Percentiles rank a stretch among this genome's conserved stretches.
Conservation (phyloP, 2,329 filamentous ascomycete genomes). For the Periglandula ipomoeae region DNA sequence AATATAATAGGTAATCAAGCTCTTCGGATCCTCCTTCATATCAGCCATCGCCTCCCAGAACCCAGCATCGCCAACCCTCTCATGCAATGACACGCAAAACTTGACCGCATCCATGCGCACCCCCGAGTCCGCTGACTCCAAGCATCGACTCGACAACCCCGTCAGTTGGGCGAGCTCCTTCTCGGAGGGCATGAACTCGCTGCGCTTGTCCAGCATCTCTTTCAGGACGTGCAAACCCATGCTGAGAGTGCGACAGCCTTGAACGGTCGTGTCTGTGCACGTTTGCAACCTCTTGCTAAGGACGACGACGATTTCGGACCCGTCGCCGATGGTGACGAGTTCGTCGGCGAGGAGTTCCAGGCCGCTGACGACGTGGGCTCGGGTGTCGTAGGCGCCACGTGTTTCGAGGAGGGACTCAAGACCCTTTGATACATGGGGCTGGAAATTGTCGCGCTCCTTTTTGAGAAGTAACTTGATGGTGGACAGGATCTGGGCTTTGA, state of each 20-base stretch:
- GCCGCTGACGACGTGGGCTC: slow-evolving; percentile 63
- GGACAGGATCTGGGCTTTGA: slow-evolving; percentile 65
- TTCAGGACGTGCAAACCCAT: slow-evolving; percentile 57
- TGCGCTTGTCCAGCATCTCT: slow-evolving; percentile 44
- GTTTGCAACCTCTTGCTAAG: slow-evolving; percentile 38
- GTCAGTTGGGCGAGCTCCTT: slow-evolving; percentile 43
- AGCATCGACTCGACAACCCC: slow-evolving; percentile 42
- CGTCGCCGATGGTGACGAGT: slow-evolving; percentile 56
- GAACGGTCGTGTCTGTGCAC: slow-evolving; percentile 30
- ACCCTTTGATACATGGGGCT: slow-evolving; percentile 57
- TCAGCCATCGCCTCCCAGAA: slow-evolving; percentile 62
- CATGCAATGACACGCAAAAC: slow-evolving; percentile 65
- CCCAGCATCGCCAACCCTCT: slow-evolving; percentile 44
- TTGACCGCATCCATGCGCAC: slow-evolving; percentile 70
- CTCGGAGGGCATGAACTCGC: slow-evolving; percentile 40
- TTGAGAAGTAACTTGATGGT: slow-evolving; percentile 66
- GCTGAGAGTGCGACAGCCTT: slow-evolving; percentile 44
- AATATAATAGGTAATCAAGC: slow-evolving; percentile 72
- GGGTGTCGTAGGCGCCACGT: slow-evolving; percentile 56
- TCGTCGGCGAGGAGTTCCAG: slow-evolving; percentile 67
- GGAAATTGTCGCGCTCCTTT: slow-evolving; percentile 55
- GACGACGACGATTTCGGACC: slow-evolving; percentile 48
- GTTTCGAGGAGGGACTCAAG: slow-evolving; percentile 59
- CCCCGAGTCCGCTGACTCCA: slow-evolving; percentile 51
- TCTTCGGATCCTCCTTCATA: slow-evolving; percentile 64